Conservation (phyloP, 306 rosid genomes). For the Rubus idaeus region DNA sequence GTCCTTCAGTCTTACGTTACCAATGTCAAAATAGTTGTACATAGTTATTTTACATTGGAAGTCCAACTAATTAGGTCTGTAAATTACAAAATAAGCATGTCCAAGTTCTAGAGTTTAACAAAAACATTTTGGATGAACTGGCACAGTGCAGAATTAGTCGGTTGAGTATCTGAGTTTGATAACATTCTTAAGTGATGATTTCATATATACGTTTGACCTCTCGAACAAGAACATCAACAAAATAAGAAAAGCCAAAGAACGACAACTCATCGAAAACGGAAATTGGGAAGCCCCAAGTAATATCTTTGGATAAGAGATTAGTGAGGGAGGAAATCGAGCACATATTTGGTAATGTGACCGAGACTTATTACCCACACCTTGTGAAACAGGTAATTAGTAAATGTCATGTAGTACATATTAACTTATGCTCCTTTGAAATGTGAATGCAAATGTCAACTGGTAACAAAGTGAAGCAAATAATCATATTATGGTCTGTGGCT, state of each 20-base stretch:
- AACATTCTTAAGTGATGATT: not conserved
- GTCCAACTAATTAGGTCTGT: not conserved
- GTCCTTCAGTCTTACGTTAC: not conserved
- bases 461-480: not conserved
- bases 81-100: not conserved
- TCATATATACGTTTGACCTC: not conserved
- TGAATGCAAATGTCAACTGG: constrained; percentile 1
- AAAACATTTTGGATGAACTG: not conserved
- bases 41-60: not conserved
- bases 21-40: not conserved
- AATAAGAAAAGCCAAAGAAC: not conserved
- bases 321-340: no score
- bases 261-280: no score
- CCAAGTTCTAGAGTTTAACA: not conserved
- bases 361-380: no score
- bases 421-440: not conserved
- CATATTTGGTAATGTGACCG: no score
- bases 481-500: not conserved
- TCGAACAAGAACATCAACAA: not conserved
- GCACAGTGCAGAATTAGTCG: not conserved
- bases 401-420: not conserved
- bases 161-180: not conserved
- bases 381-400: not conserved
- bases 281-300: not conserved
- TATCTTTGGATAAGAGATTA: not conserved